These are phyloP conservation scores for Plasmodium malariae DNA, from an alignment of 169 alveolate genomes.

Conservation along the genomic window DNA sequence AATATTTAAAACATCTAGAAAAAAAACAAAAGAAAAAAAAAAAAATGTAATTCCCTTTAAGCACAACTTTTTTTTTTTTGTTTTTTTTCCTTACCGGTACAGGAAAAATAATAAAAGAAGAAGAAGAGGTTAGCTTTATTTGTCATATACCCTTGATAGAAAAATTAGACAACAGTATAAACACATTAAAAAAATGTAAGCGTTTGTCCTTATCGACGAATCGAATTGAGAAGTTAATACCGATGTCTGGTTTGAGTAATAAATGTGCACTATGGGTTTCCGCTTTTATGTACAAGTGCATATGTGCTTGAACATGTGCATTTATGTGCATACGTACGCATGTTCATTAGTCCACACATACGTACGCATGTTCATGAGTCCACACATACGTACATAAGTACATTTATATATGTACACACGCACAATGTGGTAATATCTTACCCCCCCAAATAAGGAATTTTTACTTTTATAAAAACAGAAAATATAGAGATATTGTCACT, in stretches of 20 bases:
- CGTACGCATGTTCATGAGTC: neutral
- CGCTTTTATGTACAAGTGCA: too few species aligned
- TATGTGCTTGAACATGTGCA: too few species aligned
- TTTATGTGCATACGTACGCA: neutral
- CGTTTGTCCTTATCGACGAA: slow-evolving; percentile 62
- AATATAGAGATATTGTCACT: slow-evolving; percentile 47
- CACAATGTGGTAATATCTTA: too few species aligned
- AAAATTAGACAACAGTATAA: slow-evolving; percentile 51
- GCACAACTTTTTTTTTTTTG: too few species aligned
- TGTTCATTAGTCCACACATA: neutral
- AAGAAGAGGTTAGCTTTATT: slow-evolving; percentile 63
- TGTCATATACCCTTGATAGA: slow-evolving; percentile 50
- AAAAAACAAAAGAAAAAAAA: neutral
- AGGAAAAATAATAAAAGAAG: slow-evolving; percentile 69
- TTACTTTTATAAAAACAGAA: slow-evolving; percentile 16
- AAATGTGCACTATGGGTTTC: neutral
- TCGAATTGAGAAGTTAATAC: slow-evolving; percentile 41
- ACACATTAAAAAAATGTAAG: slow-evolving; percentile 42
- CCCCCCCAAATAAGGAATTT: too few species aligned
- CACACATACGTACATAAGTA: neutral
- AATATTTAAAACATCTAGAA: neutral
- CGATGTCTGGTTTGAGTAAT: slow-evolving; percentile 62
- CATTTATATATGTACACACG: neutral
- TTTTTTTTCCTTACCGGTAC: neutral
- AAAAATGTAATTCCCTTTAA: too few species aligned